These are phyloP conservation scores for Psilocybe tampanensis DNA, from an alignment of 768 basidiomycete species.

Conservation along the genomic window DNA sequence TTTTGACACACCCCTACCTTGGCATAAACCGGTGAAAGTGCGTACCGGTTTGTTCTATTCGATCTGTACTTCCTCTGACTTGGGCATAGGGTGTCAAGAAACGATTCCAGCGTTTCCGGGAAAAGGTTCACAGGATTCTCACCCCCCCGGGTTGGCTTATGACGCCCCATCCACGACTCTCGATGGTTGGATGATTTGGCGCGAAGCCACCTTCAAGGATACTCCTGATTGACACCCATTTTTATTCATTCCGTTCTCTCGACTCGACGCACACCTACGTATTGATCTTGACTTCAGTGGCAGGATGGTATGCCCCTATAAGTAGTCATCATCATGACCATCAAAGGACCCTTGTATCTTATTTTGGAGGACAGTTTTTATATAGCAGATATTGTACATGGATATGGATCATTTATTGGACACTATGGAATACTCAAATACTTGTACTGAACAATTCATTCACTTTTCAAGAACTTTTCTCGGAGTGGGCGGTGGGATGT, in stretches of 20 bases:
- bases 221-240: background rate
- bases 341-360: too few species aligned
- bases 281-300: too few species aligned
- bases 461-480: too few species aligned
- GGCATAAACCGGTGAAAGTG: conserved; percentile 13
- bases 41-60: background rate
- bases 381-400: too few species aligned
- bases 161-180: conserved; percentile 14
- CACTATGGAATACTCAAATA: too few species aligned
- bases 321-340: too few species aligned
- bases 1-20: conserved; percentile 14
- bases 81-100: conserved; percentile 7
- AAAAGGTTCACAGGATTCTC: conserved; percentile 5
- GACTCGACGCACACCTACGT: too few species aligned
- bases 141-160: conserved; percentile 13
- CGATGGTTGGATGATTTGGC: conserved; percentile 6
- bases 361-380: too few species aligned
- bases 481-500: background rate
- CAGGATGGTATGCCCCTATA: too few species aligned
- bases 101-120: conserved; percentile 8
- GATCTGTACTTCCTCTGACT: background rate
- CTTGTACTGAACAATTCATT: too few species aligned
- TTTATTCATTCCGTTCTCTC: too few species aligned
- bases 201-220: background rate
- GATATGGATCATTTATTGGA: too few species aligned